Conservation (phyloP, 108 stramenopile genomes). For the Skeletonema grethae region DNA sequence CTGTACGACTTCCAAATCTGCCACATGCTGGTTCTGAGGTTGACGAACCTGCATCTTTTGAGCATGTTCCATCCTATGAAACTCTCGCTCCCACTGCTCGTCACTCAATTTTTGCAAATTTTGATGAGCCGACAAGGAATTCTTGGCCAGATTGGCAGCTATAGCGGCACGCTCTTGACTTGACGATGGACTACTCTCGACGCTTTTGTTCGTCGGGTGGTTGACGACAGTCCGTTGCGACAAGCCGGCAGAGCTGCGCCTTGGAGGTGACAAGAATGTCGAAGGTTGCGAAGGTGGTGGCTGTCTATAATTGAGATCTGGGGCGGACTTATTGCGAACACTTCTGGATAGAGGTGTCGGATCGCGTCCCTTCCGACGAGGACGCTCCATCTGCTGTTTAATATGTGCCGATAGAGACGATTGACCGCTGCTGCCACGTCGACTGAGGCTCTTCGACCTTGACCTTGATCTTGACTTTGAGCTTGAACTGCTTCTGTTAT, state of each 20-base stretch:
- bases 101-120: constrained; percentile 5
- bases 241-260: neutral
- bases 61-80: neutral
- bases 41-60: neutral
- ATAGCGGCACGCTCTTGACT: neutral
- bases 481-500: too few relatives aligned
- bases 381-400: neutral
- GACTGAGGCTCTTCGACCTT: too few relatives aligned
- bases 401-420: too few relatives aligned
- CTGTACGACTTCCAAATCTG: neutral
- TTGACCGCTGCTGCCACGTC: too few relatives aligned
- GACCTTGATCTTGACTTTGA: too few relatives aligned
- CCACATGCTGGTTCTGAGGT: neutral
- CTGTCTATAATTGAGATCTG: neutral
- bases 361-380: neutral
- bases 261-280: neutral
- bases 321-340: neutral
- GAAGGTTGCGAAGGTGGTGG: neutral
- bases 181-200: neutral
- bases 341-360: neutral
- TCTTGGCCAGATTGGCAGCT: constrained; percentile 1
- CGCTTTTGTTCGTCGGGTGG: neutral
- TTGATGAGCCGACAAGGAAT: neutral
- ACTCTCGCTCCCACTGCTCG: neutral
- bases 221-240: neutral